A percentile compares a stretch with the other conserved stretches of the same genome.
Evolutionary conservation across 306 rosid genomes (phyloP).

Genomic region (Mimosa pudica): DNA sequence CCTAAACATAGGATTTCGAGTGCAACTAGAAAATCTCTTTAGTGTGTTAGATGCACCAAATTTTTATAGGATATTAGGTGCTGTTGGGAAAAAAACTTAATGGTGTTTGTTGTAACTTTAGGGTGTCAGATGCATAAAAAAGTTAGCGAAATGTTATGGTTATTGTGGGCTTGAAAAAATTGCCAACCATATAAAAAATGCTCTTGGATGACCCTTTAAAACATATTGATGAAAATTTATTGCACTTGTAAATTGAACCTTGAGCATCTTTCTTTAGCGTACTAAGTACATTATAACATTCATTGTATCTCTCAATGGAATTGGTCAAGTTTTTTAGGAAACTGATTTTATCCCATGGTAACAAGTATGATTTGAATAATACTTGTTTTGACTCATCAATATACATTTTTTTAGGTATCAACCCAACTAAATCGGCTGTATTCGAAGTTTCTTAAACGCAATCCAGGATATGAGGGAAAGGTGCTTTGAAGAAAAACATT

Average conservation of each 20-base stretch:
- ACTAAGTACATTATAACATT: conserved; percentile 17
- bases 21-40: too few relatives aligned
- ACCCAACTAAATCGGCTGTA: conserved; percentile 83
- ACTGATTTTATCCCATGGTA: conserved; percentile 12
- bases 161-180: background rate
- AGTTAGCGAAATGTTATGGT: background rate
- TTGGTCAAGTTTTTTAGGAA: conserved; percentile 28
- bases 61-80: too few relatives aligned
- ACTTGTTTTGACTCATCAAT: conserved; percentile 31
- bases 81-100: too few relatives aligned
- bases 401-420: conserved; percentile 68
- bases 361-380: conserved; percentile 7
- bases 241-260: conserved; percentile 10
- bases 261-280: background rate
- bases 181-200: background rate
- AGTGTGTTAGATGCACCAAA: too few relatives aligned
- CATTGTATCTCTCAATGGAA: background rate
- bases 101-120: too few relatives aligned
- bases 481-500: conserved; percentile 40
- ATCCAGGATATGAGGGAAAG: conserved; percentile 95
- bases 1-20: too few relatives aligned
- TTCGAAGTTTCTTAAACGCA: conserved; percentile 84
- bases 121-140: too few relatives aligned
- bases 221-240: conserved; percentile 1
- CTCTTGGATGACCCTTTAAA: background rate